Conservation (phyloP, 129 eudicot genomes). For the Logfia minima region DNA sequence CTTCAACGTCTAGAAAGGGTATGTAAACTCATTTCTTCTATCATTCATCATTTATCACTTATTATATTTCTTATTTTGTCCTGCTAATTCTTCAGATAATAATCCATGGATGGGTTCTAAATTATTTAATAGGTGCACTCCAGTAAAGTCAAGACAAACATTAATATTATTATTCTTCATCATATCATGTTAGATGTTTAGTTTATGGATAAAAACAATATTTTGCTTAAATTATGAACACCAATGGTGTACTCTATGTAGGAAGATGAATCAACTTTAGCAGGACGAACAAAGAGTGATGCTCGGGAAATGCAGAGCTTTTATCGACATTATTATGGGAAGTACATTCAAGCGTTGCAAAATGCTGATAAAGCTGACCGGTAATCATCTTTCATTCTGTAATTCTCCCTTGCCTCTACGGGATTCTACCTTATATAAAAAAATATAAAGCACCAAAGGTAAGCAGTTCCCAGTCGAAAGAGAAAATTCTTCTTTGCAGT, state of each 20-base stretch:
- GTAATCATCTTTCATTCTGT: slow-evolving; percentile 33
- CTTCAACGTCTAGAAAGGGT: slow-evolving; percentile 92
- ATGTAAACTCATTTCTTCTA: slow-evolving; percentile 13
- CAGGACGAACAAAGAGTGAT: slow-evolving; percentile 76
- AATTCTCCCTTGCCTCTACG: too few species aligned
- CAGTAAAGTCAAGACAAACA: background rate
- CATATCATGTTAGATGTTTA: background rate
- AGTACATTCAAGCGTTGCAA: slow-evolving; percentile 86
- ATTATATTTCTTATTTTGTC: background rate
- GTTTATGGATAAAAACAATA: background rate
- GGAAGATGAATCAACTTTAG: slow-evolving; percentile 76
- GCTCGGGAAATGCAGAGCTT: slow-evolving; percentile 95
- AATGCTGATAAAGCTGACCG: slow-evolving; percentile 92
- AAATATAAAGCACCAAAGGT: too few species aligned
- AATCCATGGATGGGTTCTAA: background rate
- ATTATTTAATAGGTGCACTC: background rate
- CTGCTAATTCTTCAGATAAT: background rate
- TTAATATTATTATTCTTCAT: background rate
- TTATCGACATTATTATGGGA: slow-evolving; percentile 72
- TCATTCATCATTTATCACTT: background rate
- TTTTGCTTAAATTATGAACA: background rate
- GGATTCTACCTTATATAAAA: too few species aligned
- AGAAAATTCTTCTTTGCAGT: too few species aligned
- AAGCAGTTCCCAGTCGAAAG: too few species aligned
- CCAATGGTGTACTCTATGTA: slow-evolving; percentile 26